phyloP scores from a whole-genome alignment of 148 eudicot species.

The Chenopodium album region DNA sequence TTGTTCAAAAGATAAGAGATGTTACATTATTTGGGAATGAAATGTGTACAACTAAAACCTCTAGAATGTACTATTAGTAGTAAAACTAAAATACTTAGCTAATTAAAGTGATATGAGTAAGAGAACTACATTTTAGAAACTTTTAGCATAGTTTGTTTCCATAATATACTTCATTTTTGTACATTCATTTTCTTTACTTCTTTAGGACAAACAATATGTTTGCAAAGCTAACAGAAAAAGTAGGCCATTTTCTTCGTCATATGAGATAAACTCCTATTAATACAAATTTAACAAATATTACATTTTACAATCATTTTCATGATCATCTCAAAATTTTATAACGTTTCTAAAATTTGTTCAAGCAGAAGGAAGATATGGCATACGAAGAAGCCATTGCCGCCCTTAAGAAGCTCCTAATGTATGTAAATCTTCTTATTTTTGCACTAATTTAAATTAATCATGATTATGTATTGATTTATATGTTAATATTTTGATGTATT shows the following conservation, averaged over 20 bases:
- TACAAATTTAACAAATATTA: neutral
- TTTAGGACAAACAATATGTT: neutral
- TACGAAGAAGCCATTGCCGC: constrained; percentile 85
- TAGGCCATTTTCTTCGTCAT: neutral
- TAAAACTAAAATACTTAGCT: too few relatives aligned
- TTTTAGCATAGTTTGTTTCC: neutral
- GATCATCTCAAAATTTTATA: neutral
- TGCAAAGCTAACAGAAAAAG: neutral
- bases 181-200: neutral
- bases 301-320: neutral
- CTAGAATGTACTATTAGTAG: neutral
- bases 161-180: neutral
- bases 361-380: constrained; percentile 84
- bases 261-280: neutral
- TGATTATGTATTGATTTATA: neutral
- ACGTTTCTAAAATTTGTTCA: neutral
- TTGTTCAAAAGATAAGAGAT: neutral
- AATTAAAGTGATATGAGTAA: too few relatives aligned
- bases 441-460: neutral
- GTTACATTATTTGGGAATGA: neutral
- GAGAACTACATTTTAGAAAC: too few relatives aligned
- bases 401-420: constrained; percentile 83
- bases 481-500: neutral
- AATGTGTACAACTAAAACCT: too few relatives aligned
- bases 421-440: neutral